These are phyloP conservation scores for Fraxinus dipetala DNA, from an alignment of 305 asterid species.

Conservation along the genomic window DNA sequence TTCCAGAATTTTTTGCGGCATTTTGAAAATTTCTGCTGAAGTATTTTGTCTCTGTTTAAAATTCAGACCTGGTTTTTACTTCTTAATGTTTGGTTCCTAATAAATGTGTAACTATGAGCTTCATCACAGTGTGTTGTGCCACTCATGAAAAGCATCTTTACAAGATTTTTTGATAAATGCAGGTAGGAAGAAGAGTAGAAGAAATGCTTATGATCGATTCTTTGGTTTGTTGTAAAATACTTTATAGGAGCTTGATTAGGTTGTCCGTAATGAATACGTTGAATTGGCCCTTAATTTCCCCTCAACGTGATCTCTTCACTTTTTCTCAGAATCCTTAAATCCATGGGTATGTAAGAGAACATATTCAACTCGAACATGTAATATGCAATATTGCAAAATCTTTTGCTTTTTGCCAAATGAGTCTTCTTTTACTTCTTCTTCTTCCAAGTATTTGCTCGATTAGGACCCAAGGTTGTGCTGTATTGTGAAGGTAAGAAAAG, in stretches of 20 bases:
- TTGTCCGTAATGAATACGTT: neutral
- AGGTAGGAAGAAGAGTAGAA: constrained; percentile 8
- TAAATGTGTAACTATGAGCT: neutral
- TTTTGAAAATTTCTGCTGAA: neutral
- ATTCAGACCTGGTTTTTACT: neutral
- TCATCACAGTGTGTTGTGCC: neutral
- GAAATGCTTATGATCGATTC: neutral
- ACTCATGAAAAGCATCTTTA: neutral
- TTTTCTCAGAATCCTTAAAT: neutral
- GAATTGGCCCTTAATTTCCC: neutral
- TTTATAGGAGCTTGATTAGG: neutral
- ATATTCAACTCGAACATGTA: neutral
- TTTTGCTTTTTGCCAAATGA: neutral
- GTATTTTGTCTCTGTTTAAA: neutral
- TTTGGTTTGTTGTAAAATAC: neutral
- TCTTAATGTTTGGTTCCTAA: neutral
- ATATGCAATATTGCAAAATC: neutral
- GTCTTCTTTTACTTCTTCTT: neutral
- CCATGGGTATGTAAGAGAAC: neutral
- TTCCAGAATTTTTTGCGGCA: neutral
- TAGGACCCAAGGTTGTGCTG: neutral
- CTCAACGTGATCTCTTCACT: neutral
- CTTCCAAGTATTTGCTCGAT: neutral
- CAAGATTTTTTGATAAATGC: neutral
- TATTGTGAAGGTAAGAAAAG: neutral